These are phyloP conservation scores for Fistulinella cinereoalba DNA, from an alignment of 1,284 basidiomycete species.

Conservation along the genomic window DNA sequence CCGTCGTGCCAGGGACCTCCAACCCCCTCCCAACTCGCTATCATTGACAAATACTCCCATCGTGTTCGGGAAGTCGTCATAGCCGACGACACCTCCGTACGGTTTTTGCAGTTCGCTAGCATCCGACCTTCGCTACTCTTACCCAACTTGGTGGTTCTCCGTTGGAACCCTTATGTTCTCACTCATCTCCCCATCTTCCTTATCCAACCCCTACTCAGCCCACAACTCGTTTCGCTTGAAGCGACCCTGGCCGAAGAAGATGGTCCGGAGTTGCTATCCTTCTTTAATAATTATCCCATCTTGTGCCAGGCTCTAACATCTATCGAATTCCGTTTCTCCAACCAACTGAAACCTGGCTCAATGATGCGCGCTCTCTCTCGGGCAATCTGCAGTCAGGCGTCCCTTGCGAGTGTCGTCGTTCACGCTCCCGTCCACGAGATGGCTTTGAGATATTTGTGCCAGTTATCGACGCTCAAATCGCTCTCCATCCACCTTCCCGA, in stretches of 20 bases:
- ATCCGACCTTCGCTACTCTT: constrained; percentile 7
- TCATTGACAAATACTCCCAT: constrained; percentile 11
- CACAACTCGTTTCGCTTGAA: constrained; percentile 6
- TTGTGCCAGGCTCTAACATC: constrained; percentile 8
- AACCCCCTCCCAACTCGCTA: constrained; percentile 7
- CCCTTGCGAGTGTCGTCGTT: neutral
- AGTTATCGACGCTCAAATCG: constrained; percentile 10
- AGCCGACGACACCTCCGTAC: neutral
- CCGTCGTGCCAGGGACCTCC: constrained; percentile 12
- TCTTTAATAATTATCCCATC: constrained; percentile 9
- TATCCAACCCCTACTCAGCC: constrained; percentile 17
- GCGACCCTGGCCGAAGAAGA: constrained; percentile 13
- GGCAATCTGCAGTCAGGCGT: constrained; percentile 4
- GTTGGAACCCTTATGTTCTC: constrained; percentile 1
- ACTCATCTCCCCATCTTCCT: constrained; percentile 1
- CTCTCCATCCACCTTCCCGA: constrained; percentile 5
- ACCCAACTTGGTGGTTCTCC: constrained; percentile 12
- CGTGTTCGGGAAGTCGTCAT: constrained; percentile 16
- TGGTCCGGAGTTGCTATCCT: constrained; percentile 6
- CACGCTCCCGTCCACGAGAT: neutral
- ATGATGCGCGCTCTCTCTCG: constrained; percentile 7
- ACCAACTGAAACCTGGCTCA: neutral
- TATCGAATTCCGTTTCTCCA: constrained; percentile 5
- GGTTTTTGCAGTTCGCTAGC: constrained; percentile 11
- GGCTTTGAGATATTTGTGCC: constrained; percentile 8